Evolutionary conservation across 345 rosid genomes (phyloP).

Genomic region (Euclidium syriacum): DNA sequence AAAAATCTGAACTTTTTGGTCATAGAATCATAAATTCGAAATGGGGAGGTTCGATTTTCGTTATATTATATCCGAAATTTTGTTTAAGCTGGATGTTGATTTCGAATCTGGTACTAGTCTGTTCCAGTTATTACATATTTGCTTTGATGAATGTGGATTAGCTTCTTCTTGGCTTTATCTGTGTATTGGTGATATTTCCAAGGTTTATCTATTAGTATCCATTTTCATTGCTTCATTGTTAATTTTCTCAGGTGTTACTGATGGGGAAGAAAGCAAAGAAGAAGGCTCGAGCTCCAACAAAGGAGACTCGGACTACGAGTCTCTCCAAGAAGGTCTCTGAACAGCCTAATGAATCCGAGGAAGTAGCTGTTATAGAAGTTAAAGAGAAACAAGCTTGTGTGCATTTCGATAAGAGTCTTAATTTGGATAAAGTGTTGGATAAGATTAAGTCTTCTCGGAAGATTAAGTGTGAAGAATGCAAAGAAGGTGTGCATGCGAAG

Average conservation of each 20-base stretch:
- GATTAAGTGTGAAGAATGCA: slow-evolving; percentile 73
- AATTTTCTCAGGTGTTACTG: slow-evolving; percentile 9
- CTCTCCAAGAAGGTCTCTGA: slow-evolving; percentile 36
- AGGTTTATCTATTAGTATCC: neutral
- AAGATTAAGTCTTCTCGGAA: slow-evolving; percentile 49
- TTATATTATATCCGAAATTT: neutral
- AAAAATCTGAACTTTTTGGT: neutral
- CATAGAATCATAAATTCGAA: neutral
- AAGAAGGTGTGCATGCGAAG: slow-evolving; percentile 51
- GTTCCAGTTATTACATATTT: neutral
- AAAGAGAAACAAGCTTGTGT: slow-evolving; percentile 52
- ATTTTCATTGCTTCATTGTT: neutral
- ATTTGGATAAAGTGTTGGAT: slow-evolving; percentile 48
- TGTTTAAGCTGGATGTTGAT: neutral
- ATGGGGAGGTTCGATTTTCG: neutral
- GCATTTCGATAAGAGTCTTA: slow-evolving; percentile 61
- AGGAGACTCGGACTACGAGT: slow-evolving; percentile 40
- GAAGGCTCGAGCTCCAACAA: slow-evolving; percentile 53
- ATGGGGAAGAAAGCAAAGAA: slow-evolving; percentile 93
- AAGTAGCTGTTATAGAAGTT: slow-evolving; percentile 22
- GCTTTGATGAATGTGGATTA: neutral
- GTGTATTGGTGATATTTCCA: slow-evolving; percentile 6
- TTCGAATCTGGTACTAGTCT: neutral
- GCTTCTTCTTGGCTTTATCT: neutral
- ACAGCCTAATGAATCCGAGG: slow-evolving; percentile 29